Evolutionary conservation across 805 yeast genomes (phyloP), one percentile per base, ranked within the genome.

Genomic region (Suhomyces vadensis): DNA sequence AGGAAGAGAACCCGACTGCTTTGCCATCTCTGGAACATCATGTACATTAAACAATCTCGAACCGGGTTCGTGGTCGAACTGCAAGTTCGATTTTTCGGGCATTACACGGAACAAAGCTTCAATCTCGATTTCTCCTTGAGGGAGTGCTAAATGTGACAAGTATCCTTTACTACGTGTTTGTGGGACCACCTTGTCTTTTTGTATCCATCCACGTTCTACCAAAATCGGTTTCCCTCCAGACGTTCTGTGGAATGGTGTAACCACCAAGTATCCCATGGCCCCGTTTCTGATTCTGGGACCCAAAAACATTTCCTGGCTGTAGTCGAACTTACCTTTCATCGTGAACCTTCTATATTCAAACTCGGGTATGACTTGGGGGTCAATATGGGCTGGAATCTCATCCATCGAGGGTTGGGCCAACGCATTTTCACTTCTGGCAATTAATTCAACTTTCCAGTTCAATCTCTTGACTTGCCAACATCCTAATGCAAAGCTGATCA

Each of bases 191-290:
- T 79, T 80, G 10, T 81, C 86, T 52, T 85, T 89, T 20, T 79
- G 69, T 37, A 94, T 81, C 95, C 97, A 94, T 11, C 99, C 99
- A 52, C 99, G 78, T 61, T 88, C 95, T 22, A 94, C 77, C 42
- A 94, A 69, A 13, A 94, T 71, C 42, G 87, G 91, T 38, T 83
- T 78, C 1, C 90, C 94, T 19, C 89, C 87, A 48, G 79, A 82
- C 3, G 79, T 69, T 48, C 95, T 79, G 19, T 81, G 76, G 55
- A 94, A 80, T 9, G 99, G 98, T 5, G 95, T 85, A 23, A 87
- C 80, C 5, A 92, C 75, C 19, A 79, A 66, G 62, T 87, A 94
- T 1, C 99, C 99, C 44, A 81, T 77, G 50, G 72, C 69, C 4
- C 74, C 75, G 49, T 88, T 82, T 51, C 75, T 74, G 39, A 85